Conservation (phyloP, 192 early-diverging fungal genomes). For the Bifiguratus adelaidae region DNA sequence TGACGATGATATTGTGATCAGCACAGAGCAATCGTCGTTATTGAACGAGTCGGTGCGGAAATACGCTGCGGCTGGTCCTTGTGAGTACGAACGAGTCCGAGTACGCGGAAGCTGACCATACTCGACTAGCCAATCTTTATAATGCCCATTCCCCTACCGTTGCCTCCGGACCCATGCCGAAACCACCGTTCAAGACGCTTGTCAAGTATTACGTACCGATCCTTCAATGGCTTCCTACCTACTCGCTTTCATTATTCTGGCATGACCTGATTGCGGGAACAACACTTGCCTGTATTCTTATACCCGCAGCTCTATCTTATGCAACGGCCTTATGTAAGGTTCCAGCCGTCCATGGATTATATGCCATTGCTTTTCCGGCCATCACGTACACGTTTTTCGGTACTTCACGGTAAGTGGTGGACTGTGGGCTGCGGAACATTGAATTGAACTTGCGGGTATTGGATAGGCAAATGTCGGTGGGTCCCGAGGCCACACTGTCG, state of each 20-base stretch:
- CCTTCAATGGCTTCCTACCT: slow-evolving; percentile 84
- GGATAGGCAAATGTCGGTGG: slow-evolving; percentile 90
- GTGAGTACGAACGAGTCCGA: too few relatives aligned
- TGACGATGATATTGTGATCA: too few relatives aligned
- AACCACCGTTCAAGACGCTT: slow-evolving; percentile 51
- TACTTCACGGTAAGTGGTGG: slow-evolving; percentile 61
- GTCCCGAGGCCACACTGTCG: slow-evolving; percentile 88
- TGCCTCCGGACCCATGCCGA: too few relatives aligned
- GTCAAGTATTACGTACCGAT: slow-evolving; percentile 91
- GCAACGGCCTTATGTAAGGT: slow-evolving; percentile 77
- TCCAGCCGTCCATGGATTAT: slow-evolving; percentile 84
- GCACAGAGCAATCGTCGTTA: too few relatives aligned
- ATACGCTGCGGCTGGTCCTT: too few relatives aligned
- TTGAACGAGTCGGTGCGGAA: too few relatives aligned
- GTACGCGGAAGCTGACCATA: too few relatives aligned
- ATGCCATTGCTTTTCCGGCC: slow-evolving; percentile 73
- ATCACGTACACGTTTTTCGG: slow-evolving; percentile 86
- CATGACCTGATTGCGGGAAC: slow-evolving; percentile 79
- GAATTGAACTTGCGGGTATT: too few relatives aligned
- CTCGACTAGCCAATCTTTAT: too few relatives aligned
- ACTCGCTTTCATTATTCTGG: slow-evolving; percentile 49
- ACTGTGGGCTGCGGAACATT: too few relatives aligned
- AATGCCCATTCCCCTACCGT: too few relatives aligned
- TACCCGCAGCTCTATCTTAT: slow-evolving; percentile 79
- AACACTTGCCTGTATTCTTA: slow-evolving; percentile 66